These are phyloP conservation scores for Pulveroboletus ravenelii DNA, from an alignment of 768 basidiomycete species.

Conservation along the genomic window DNA sequence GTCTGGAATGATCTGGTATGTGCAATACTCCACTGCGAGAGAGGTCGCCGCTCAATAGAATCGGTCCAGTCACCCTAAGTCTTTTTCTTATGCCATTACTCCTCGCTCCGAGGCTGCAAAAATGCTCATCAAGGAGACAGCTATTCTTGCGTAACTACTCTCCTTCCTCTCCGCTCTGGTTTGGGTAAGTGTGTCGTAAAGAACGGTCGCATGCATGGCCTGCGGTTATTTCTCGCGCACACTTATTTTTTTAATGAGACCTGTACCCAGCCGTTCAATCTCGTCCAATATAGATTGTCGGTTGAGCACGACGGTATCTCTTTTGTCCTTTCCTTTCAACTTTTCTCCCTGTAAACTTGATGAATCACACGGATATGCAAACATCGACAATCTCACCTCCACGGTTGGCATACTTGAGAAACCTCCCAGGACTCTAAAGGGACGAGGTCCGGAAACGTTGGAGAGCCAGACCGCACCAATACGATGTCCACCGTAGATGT, in stretches of 20 bases:
- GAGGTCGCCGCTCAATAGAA: not conserved
- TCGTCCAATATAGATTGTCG: slow-evolving; percentile 63
- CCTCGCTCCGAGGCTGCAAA: slow-evolving; percentile 29
- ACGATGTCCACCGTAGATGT: slow-evolving; percentile 69
- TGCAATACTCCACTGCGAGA: not conserved
- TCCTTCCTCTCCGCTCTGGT: not conserved
- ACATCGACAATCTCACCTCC: slow-evolving; percentile 26
- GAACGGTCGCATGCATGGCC: not conserved
- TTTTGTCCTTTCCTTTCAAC: slow-evolving; percentile 46
- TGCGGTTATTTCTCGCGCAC: slow-evolving; percentile 8
- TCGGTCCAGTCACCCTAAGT: slow-evolving; percentile 26
- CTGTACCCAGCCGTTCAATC: slow-evolving; percentile 69
- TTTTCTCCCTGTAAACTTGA: slow-evolving; percentile 22
- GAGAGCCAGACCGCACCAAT: slow-evolving; percentile 91
- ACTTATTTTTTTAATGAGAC: slow-evolving; percentile 52
- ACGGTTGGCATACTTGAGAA: slow-evolving; percentile 63
- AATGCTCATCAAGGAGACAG: slow-evolving; percentile 28
- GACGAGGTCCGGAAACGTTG: slow-evolving; percentile 49
- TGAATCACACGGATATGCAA: not conserved
- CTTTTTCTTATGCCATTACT: slow-evolving; percentile 27
- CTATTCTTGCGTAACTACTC: slow-evolving; percentile 15
- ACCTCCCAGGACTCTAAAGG: slow-evolving; percentile 78
- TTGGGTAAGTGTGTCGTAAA: not conserved
- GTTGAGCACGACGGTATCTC: slow-evolving; percentile 59
- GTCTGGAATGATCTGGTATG: slow-evolving; percentile 31